Percentiles rank a stretch among this genome's conserved stretches.
Conservation (phyloP, 352 stramenopile species). For the Phytopythium montanum region DNA sequence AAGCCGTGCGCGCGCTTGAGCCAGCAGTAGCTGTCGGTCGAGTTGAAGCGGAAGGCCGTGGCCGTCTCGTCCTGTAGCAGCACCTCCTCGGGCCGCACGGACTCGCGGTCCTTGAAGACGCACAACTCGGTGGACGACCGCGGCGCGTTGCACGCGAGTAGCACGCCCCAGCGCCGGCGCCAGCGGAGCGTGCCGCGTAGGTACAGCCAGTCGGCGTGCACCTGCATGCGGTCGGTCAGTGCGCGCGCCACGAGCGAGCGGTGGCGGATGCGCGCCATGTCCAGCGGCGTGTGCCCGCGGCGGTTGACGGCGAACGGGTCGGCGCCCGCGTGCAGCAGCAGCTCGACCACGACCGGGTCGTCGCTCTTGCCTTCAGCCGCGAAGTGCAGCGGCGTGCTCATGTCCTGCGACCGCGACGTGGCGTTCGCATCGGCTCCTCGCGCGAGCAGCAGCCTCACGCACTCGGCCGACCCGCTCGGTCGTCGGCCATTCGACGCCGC, state of each 20-base stretch:
- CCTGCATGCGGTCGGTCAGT: conserved; percentile 40
- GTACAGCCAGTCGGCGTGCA: conserved; percentile 58
- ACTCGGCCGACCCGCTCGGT: conserved; percentile 25
- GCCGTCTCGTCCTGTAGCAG: conserved; percentile 33
- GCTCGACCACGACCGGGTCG: conserved; percentile 39
- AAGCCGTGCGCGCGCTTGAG: conserved; percentile 37
- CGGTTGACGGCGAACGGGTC: conserved; percentile 53
- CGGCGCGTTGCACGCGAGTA: conserved; percentile 49
- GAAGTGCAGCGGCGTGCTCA: conserved; percentile 65
- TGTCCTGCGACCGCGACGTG: conserved; percentile 32
- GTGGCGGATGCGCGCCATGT: conserved; percentile 47
- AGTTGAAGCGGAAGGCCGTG: conserved; percentile 17
- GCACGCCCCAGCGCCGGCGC: conserved; percentile 58
- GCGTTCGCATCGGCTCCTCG: conserved; percentile 45
- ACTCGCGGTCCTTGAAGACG: conserved; percentile 32
- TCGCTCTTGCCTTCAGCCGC: conserved; percentile 42
- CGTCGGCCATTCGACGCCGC: conserved; percentile 3
- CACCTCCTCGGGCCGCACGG: conserved; percentile 25
- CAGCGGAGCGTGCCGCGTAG: conserved; percentile 44
- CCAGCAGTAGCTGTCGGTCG: conserved; percentile 27
- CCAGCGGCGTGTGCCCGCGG: conserved; percentile 48
- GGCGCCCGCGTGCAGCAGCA: conserved; percentile 41
- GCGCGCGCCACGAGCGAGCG: conserved; percentile 27
- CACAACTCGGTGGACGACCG: conserved; percentile 47
- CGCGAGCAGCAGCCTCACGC: conserved; percentile 33